phyloP scores from a whole-genome alignment of 495 filamentous ascomycete species.

The Penicillium canescens region DNA sequence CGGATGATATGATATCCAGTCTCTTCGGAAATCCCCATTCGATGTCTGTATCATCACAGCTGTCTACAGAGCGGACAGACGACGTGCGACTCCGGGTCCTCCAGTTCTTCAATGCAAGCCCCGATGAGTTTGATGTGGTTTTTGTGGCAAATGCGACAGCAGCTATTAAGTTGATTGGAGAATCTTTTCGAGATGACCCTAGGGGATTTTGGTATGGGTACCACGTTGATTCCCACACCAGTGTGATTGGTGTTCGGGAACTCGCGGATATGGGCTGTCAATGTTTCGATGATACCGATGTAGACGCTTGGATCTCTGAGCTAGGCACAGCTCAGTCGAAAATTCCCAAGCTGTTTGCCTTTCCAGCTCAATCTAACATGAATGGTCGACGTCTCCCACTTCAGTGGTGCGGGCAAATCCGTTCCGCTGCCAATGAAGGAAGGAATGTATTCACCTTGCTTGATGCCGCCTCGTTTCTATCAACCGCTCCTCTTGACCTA shows the following conservation, averaged over 20 bases:
- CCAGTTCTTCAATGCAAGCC: slow-evolving; percentile 80
- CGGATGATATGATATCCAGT: slow-evolving; percentile 70
- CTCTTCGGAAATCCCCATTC: slow-evolving; percentile 94
- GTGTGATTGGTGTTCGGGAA: slow-evolving; percentile 80
- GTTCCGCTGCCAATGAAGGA: no score
- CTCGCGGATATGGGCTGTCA: slow-evolving; percentile 55
- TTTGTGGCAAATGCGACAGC: slow-evolving; percentile 94
- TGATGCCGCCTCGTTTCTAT: slow-evolving; percentile 80
- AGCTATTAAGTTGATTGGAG: slow-evolving; percentile 81
- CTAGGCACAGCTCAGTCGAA: slow-evolving; percentile 21
- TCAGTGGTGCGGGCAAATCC: no score
- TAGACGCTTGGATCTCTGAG: slow-evolving; percentile 63
- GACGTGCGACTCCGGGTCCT: slow-evolving; percentile 72
- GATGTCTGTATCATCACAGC: slow-evolving; percentile 75
- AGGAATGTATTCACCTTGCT: no score
- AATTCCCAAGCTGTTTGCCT: slow-evolving; percentile 49
- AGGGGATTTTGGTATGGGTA: no score
- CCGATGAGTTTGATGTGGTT: slow-evolving; percentile 82
- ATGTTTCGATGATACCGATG: slow-evolving; percentile 68
- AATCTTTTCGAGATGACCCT: slow-evolving; percentile 72
- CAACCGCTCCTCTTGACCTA: slow-evolving; percentile 76
- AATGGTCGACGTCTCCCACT: no score
- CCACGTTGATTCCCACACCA: slow-evolving; percentile 85
- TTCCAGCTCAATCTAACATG: no score
- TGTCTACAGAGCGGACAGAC: slow-evolving; percentile 71